A percentile compares a stretch with the other conserved stretches of the same genome.
These are phyloP conservation scores for Ophiocordyceps robertsii DNA, from an alignment of 2,329 filamentous ascomycete genomes.

Conservation along the genomic window DNA sequence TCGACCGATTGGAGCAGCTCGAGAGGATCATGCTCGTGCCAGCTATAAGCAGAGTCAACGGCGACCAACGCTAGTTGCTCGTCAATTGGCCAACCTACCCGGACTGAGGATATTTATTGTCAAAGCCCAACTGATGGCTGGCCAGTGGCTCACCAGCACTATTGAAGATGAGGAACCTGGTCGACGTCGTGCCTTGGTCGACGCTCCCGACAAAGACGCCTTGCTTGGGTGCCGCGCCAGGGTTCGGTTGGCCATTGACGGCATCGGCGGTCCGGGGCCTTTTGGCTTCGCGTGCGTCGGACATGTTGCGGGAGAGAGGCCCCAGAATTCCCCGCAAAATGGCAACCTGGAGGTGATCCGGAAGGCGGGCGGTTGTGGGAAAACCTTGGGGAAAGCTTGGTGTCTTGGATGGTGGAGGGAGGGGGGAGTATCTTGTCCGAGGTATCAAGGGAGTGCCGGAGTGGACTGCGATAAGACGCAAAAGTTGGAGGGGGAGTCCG, in stretches of 20 bases:
- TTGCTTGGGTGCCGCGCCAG: neutral
- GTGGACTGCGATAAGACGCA: neutral
- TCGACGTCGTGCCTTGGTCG: conserved; percentile 83
- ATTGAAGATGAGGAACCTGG: conserved; percentile 84
- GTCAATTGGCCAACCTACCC: conserved; percentile 39
- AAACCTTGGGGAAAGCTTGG: too few species aligned
- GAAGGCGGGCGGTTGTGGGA: neutral
- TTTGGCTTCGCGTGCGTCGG: neutral
- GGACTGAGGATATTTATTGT: conserved; percentile 70
- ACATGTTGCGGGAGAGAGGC: neutral
- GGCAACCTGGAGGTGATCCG: neutral
- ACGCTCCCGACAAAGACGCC: conserved; percentile 72
- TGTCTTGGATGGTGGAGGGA: neutral
- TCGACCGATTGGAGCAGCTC: conserved; percentile 66
- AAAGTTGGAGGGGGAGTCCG: neutral
- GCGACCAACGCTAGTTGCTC: conserved; percentile 16
- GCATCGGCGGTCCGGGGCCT: neutral
- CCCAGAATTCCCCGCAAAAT: neutral
- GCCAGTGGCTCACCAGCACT: conserved; percentile 63
- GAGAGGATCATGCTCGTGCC: conserved; percentile 79
- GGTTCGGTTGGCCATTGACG: neutral
- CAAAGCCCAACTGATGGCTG: conserved; percentile 76
- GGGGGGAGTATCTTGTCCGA: neutral
- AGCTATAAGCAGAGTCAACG: conserved; percentile 36
- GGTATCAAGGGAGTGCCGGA: neutral